Percentiles rank a stretch among this genome's conserved stretches.
These are phyloP conservation scores for Aphanomyces stellatus DNA, from an alignment of 352 stramenopile genomes.

Conservation along the genomic window DNA sequence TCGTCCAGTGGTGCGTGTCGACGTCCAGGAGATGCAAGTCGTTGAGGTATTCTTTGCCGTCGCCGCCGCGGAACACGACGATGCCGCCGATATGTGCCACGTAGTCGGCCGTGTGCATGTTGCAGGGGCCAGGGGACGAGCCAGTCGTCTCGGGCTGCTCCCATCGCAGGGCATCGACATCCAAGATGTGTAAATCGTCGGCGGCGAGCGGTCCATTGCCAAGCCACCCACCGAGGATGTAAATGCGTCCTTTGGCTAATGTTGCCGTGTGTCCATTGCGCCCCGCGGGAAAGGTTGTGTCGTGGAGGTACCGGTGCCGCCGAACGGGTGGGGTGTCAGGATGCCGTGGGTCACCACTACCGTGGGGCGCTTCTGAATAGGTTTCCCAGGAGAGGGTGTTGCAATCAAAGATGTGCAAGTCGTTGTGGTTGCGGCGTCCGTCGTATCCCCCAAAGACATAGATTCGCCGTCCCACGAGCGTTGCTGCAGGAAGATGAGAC, in stretches of 20 bases:
- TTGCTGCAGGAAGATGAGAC: conserved; percentile 23
- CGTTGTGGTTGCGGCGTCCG: conserved; percentile 90
- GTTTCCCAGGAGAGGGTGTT: conserved; percentile 62
- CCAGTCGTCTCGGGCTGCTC: conserved; percentile 35
- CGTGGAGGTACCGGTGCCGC: conserved; percentile 30
- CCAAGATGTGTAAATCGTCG: conserved; percentile 87
- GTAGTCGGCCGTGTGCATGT: conserved; percentile 97
- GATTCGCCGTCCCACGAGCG: conserved; percentile 21
- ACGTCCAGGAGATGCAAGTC: conserved; percentile 91
- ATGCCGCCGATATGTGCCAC: conserved; percentile 73
- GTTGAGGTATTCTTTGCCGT: conserved; percentile 93
- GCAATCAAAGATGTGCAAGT: conserved; percentile 84
- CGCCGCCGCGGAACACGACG: conserved; percentile 91
- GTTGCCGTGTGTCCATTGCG: conserved; percentile 95
- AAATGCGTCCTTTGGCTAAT: conserved; percentile 82
- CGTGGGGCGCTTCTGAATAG: conserved; percentile 29
- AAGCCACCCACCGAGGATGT: conserved; percentile 93
- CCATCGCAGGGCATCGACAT: conserved; percentile 70
- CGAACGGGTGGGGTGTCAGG: neutral
- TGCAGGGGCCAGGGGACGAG: conserved; percentile 83
- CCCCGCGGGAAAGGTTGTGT: conserved; percentile 44
- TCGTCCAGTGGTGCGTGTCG: conserved; percentile 81
- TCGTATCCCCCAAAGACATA: conserved; percentile 93
- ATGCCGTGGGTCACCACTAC: conserved; percentile 19
- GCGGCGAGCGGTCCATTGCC: conserved; percentile 87